Evolutionary conservation across 805 yeast genomes (phyloP).

Genomic region (Candida sanyiensis): DNA sequence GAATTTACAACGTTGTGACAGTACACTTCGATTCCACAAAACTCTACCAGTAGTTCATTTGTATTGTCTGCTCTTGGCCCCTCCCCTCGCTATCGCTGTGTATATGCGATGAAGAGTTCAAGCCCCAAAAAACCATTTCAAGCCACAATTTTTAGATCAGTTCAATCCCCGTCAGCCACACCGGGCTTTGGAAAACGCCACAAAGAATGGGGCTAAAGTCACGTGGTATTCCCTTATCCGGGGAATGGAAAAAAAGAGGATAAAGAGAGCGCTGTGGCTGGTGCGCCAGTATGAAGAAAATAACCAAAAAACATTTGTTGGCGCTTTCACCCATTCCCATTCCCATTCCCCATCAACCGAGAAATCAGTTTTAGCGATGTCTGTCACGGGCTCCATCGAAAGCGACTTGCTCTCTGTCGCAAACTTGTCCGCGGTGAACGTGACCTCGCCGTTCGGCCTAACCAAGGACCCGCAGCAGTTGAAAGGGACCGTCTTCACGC

Average conservation of each 20-base stretch:
- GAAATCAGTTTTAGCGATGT: too few species aligned
- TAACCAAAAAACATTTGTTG: not conserved
- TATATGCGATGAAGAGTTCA: too few species aligned
- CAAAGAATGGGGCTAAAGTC: not conserved
- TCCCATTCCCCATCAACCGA: too few species aligned
- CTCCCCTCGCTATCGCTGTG: too few species aligned
- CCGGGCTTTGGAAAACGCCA: constrained; percentile 3
- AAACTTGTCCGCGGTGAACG: constrained; percentile 34
- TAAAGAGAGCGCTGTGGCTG: too few species aligned
- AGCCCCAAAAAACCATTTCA: too few species aligned
- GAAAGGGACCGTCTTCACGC: constrained; percentile 43
- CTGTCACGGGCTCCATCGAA: constrained; percentile 20
- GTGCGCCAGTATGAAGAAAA: constrained; percentile 5
- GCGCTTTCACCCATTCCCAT: not conserved
- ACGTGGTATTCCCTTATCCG: constrained; percentile 7
- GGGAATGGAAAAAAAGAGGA: constrained; percentile 4
- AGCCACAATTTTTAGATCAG: too few species aligned
- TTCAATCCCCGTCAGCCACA: constrained; percentile 3
- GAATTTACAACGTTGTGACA: too few species aligned
- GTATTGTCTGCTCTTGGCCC: too few species aligned
- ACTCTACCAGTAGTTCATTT: constrained; percentile 1
- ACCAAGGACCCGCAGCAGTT: constrained; percentile 51
- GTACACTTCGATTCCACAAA: too few species aligned
- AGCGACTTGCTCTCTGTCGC: constrained; percentile 19
- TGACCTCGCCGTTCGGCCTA: constrained; percentile 53